phyloP scores from a whole-genome alignment of 169 alveolate genomes.

The Plasmodium yoelii region DNA sequence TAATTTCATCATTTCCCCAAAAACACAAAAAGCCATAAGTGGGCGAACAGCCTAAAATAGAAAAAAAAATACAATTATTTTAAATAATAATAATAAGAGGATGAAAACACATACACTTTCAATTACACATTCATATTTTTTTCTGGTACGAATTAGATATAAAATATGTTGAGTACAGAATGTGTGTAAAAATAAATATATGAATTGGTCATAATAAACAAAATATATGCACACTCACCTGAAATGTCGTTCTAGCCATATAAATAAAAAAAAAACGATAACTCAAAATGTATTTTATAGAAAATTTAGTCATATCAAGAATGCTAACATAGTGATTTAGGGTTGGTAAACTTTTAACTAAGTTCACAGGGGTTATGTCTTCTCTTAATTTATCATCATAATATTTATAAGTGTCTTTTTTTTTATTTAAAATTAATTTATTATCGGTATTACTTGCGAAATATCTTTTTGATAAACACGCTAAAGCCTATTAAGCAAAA shows the following conservation, averaged over 20 bases:
- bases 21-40: constrained; percentile 89
- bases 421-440: constrained; percentile 7
- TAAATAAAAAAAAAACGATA: constrained; percentile 88
- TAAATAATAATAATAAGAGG: neutral
- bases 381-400: constrained; percentile 46
- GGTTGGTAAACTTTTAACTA: constrained; percentile 59
- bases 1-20: constrained; percentile 90
- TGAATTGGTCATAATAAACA: neutral
- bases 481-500: constrained; percentile 6
- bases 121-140: neutral
- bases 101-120: neutral
- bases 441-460: constrained; percentile 4
- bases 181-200: constrained; percentile 4
- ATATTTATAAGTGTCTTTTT: constrained; percentile 37
- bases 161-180: neutral
- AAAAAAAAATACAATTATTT: neutral
- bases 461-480: constrained; percentile 33
- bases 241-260: constrained; percentile 92
- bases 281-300: constrained; percentile 84
- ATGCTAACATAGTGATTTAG: constrained; percentile 79
- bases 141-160: too few species aligned
- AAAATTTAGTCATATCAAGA: constrained; percentile 83
- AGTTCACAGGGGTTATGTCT: constrained; percentile 43
- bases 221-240: constrained; percentile 77
- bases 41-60: constrained; percentile 89